Percentiles rank a stretch among this genome's conserved stretches.
phyloP scores from a whole-genome alignment of 306 rosid genomes.

The Ochetophila trinervis region DNA sequence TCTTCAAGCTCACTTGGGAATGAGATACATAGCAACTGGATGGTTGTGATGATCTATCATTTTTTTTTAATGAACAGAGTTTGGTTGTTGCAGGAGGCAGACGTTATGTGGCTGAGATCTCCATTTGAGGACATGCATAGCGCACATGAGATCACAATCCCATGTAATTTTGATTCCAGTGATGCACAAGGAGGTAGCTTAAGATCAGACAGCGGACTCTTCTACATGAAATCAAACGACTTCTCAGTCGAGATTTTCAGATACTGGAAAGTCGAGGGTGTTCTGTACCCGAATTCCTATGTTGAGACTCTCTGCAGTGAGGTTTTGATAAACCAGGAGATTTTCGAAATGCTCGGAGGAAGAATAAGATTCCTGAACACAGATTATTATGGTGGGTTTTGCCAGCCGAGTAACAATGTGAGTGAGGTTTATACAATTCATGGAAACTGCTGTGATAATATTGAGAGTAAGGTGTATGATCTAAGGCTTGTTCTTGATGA shows the following conservation, averaged over 20 bases:
- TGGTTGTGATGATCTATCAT: neutral
- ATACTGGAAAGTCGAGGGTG: conserved; percentile 29
- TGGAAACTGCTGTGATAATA: conserved; percentile 49
- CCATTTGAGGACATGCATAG: conserved; percentile 37
- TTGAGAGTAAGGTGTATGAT: conserved; percentile 50
- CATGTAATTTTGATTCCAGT: conserved; percentile 24
- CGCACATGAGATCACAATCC: conserved; percentile 22
- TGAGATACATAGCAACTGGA: neutral
- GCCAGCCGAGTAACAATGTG: conserved; percentile 29
- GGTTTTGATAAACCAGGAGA: neutral
- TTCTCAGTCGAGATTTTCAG: conserved; percentile 31
- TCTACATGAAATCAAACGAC: conserved; percentile 33
- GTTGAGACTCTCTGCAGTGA: conserved; percentile 34
- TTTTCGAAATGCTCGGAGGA: conserved; percentile 7
- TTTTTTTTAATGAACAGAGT: neutral
- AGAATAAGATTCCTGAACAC: conserved; percentile 15
- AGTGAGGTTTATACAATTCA: conserved; percentile 37
- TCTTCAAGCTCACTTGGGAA: neutral
- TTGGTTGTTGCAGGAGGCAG: conserved; percentile 45
- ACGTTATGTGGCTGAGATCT: conserved; percentile 55
- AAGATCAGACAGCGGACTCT: conserved; percentile 36
- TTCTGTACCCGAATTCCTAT: conserved; percentile 27
- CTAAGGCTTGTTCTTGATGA: conserved; percentile 51
- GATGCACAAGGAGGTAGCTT: conserved; percentile 6
- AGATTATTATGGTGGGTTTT: conserved; percentile 43